Conservation (phyloP, 2,329 filamentous ascomycete genomes). For the Trichoderma afroharzianum region DNA sequence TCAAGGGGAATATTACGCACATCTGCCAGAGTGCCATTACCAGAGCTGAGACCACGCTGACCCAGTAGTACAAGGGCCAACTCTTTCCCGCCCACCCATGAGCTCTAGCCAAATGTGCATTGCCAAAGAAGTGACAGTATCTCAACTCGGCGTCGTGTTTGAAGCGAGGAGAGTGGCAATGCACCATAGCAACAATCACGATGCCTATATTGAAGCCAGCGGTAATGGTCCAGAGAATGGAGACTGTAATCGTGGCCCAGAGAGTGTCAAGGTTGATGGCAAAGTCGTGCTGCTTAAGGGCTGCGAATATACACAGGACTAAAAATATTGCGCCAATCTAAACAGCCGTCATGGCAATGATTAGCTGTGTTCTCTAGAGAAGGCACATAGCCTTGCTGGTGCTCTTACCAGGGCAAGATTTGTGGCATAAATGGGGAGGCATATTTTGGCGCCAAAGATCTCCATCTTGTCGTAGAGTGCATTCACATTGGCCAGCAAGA, state of each 20-base stretch:
- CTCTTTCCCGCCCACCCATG: background rate
- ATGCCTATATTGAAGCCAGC: background rate
- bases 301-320: background rate
- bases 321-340: background rate
- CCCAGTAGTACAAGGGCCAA: background rate
- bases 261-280: background rate
- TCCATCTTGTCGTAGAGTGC: conserved; percentile 11
- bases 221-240: background rate
- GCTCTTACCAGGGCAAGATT: background rate
- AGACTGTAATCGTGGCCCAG: background rate
- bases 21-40: background rate
- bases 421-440: background rate
- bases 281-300: background rate
- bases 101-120: background rate
- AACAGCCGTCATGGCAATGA: background rate
- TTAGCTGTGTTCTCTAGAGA: background rate
- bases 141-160: background rate
- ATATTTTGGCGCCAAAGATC: conserved; percentile 11
- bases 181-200: background rate
- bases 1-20: background rate
- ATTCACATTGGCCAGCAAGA: conserved; percentile 18
- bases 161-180: background rate
- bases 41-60: background rate
- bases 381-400: background rate
- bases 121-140: conserved; percentile 9